A percentile compares a stretch with the other conserved stretches of the same genome.
Conservation (phyloP, 495 filamentous ascomycete genomes). For the Xylaria intraflava region DNA sequence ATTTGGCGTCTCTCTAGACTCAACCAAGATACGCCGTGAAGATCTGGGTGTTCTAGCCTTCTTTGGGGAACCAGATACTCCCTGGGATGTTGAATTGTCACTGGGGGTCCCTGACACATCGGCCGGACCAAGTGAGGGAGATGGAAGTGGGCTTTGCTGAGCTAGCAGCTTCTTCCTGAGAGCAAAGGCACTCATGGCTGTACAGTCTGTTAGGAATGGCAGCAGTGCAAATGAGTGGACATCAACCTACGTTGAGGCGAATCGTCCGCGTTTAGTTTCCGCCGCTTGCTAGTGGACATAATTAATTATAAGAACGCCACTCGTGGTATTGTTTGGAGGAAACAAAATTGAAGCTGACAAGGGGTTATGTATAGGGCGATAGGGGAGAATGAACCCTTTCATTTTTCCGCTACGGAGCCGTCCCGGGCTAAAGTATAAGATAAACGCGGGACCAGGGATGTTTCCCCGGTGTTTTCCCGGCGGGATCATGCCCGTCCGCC, state of each 20-base stretch:
- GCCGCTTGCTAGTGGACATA: constrained; percentile 39
- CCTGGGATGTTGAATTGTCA: background rate
- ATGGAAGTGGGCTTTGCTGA: constrained; percentile 10
- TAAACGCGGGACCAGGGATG: no score
- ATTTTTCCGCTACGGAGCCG: no score
- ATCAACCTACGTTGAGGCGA: constrained; percentile 25
- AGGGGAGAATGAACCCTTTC: no score
- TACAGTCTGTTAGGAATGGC: background rate
- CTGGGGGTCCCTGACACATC: background rate
- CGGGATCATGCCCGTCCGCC: no score
- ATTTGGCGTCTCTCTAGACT: background rate
- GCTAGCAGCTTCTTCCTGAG: constrained; percentile 37
- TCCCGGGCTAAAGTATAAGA: no score
- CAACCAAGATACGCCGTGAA: background rate
- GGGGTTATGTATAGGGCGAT: no score
- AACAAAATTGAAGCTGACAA: no score
- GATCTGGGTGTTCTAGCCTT: constrained; percentile 2
- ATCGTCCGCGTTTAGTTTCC: constrained; percentile 33
- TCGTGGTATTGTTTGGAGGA: background rate
- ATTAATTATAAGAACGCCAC: background rate
- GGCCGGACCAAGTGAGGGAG: background rate
- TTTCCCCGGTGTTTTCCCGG: no score
- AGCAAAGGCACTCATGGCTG: constrained; percentile 47
- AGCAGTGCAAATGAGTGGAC: constrained; percentile 2
- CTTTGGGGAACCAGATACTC: background rate